Evolutionary conservation across 192 early-diverging fungal genomes (phyloP).

Genomic region (Entomortierella parvispora): DNA sequence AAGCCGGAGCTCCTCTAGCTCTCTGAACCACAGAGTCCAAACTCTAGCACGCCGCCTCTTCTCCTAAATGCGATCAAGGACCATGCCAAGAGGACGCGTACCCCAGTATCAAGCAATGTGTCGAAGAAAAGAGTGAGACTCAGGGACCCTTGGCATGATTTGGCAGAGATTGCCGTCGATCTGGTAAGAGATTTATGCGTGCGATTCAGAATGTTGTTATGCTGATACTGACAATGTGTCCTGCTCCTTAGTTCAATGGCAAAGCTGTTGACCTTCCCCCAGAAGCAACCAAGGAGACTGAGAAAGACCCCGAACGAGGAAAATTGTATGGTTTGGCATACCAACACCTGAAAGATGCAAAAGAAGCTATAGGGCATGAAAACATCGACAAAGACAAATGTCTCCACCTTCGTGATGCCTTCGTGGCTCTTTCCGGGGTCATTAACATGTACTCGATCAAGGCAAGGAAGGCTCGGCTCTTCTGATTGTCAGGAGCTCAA

Average conservation of each 20-base stretch:
- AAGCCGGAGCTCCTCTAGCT: too few relatives aligned
- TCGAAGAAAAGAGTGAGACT: not conserved
- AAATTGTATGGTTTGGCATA: slow-evolving; percentile 10
- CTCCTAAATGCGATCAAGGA: too few relatives aligned
- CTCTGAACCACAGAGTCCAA: too few relatives aligned
- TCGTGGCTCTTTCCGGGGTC: slow-evolving; percentile 6
- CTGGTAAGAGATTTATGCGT: not conserved
- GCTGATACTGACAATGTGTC: not conserved
- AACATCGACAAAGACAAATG: not conserved
- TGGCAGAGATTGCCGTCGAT: not conserved
- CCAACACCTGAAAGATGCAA: slow-evolving; percentile 5
- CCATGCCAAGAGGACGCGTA: not conserved
- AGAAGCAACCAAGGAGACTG: slow-evolving; percentile 9
- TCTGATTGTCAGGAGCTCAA: slow-evolving; percentile 1
- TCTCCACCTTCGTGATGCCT: slow-evolving; percentile 4
- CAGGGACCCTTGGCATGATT: not conserved
- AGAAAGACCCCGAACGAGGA: not conserved
- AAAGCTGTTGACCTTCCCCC: slow-evolving; percentile 7
- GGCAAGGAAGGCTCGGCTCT: not conserved
- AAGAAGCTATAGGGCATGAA: not conserved
- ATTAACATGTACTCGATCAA: slow-evolving; percentile 1
- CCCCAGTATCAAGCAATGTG: not conserved
- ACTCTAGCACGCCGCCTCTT: too few relatives aligned
- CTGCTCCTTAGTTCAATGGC: not conserved
- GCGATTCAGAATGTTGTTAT: not conserved